Percentiles rank a stretch among this genome's conserved stretches.
Evolutionary conservation across 2,329 filamentous ascomycete genomes (phyloP).

Genomic region (Eurotiales sp.): DNA sequence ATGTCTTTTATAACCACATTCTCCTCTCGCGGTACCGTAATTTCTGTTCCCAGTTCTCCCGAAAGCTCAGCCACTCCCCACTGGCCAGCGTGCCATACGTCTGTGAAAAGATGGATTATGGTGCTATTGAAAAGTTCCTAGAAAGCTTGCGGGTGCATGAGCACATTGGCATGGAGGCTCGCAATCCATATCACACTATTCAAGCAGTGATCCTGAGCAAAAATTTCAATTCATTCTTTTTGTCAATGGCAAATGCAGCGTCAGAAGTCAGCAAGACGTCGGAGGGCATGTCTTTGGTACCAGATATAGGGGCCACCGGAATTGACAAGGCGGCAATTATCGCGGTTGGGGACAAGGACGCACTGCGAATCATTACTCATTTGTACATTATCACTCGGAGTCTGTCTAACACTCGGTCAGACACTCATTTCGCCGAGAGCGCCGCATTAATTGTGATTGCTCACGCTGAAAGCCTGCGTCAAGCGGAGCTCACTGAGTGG

Average conservation of each 20-base stretch:
- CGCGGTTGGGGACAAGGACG: conserved; percentile 50
- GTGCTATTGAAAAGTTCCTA: conserved; percentile 36
- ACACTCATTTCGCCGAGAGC: conserved; percentile 62
- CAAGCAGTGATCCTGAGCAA: conserved; percentile 42
- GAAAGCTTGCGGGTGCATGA: conserved; percentile 33
- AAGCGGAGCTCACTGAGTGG: conserved; percentile 68
- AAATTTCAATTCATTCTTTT: conserved; percentile 40
- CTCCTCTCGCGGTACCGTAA: conserved; percentile 74
- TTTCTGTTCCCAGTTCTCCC: conserved; percentile 51
- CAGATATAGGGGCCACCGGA: conserved; percentile 45
- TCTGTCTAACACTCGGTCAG: conserved; percentile 49
- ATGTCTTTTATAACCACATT: conserved; percentile 82
- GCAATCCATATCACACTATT: conserved; percentile 43
- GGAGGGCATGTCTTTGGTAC: conserved; percentile 31
- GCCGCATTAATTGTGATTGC: conserved; percentile 60
- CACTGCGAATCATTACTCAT: conserved; percentile 67
- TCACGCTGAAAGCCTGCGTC: conserved; percentile 76
- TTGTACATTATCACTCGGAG: conserved; percentile 63
- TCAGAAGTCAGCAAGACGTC: conserved; percentile 30
- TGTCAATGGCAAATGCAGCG: conserved; percentile 37
- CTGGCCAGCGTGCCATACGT: conserved; percentile 53
- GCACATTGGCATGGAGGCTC: conserved; percentile 35
- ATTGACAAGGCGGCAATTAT: conserved; percentile 48
- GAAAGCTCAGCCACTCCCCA: conserved; percentile 50
- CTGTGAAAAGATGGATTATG: conserved; percentile 51